Evolutionary conservation across 163 green algal species (phyloP).

Genomic region (Scenedesmus sp.): DNA sequence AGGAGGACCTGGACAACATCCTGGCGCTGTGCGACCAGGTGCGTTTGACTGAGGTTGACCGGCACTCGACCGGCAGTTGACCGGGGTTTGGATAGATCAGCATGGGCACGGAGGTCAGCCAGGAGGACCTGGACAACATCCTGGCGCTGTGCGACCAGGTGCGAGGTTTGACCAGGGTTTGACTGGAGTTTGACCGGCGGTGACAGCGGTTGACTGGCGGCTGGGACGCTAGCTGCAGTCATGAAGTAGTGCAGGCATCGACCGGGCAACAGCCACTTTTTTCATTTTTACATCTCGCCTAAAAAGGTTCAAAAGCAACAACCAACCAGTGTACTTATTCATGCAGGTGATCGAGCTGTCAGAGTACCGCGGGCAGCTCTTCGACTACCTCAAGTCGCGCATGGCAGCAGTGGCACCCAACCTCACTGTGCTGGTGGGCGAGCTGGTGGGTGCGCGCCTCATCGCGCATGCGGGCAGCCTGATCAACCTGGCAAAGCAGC

Average conservation of each 20-base stretch:
- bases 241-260: too few species aligned
- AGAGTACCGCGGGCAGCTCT: slow-evolving; percentile 98
- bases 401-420: slow-evolving; percentile 98
- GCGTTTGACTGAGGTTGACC: not conserved
- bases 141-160: slow-evolving; percentile 90
- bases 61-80: too few species aligned
- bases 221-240: too few species aligned
- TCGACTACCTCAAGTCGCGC: slow-evolving; percentile 94
- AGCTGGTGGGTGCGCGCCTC: slow-evolving; percentile 97
- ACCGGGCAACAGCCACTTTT: too few species aligned
- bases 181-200: slow-evolving; percentile 52
- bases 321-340: too few species aligned
- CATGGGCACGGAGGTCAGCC: slow-evolving; percentile 98
- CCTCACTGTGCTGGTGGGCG: slow-evolving; percentile 97
- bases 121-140: slow-evolving; percentile 95
- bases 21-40: slow-evolving; percentile 90
- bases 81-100: slow-evolving; percentile 75
- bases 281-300: too few species aligned
- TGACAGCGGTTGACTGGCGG: too few species aligned
- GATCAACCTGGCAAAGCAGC: slow-evolving; percentile 97
- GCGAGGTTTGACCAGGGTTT: not conserved
- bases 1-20: slow-evolving; percentile 95
- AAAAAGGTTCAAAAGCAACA: too few species aligned
- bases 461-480: slow-evolving; percentile 96
- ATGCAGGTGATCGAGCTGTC: slow-evolving; percentile 81